These are phyloP conservation scores for Termitomyces sp. DNA, from an alignment of 768 basidiomycete genomes.

Conservation along the genomic window DNA sequence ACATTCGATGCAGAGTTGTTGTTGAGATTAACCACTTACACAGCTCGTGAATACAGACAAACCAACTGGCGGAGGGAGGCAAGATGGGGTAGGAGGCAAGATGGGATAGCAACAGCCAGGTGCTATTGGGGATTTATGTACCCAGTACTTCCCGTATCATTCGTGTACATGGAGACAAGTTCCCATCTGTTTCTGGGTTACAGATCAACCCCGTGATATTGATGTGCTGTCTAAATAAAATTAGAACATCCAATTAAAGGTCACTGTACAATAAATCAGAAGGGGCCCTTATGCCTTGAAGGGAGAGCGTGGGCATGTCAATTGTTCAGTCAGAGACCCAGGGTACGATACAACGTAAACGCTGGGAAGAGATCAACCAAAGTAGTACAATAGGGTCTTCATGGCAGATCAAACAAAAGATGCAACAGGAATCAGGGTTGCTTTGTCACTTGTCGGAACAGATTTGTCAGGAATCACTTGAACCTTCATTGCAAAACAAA, in stretches of 20 bases:
- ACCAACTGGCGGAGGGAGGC: constrained; percentile 19
- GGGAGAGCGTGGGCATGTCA: not conserved
- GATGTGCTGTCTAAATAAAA: not conserved
- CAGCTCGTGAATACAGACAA: constrained; percentile 41
- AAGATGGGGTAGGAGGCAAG: constrained; percentile 4
- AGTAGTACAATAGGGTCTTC: not conserved
- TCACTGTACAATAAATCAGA: not conserved
- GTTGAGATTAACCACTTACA: constrained; percentile 23
- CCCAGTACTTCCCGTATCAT: not conserved
- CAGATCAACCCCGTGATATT: not conserved
- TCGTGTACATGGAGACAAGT: constrained; percentile 7
- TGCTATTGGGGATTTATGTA: constrained; percentile 1
- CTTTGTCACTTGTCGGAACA: not conserved
- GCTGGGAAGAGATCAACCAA: not conserved
- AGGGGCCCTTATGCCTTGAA: not conserved
- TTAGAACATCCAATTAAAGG: not conserved
- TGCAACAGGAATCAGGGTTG: not conserved
- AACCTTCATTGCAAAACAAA: not conserved
- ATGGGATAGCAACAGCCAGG: not conserved
- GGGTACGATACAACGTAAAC: not conserved
- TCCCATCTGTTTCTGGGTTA: not conserved
- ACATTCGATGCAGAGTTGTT: not conserved
- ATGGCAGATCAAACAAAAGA: not conserved
- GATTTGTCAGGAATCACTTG: not conserved
- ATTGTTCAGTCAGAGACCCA: not conserved